A percentile compares a stretch with the other conserved stretches of the same genome.
phyloP scores from a whole-genome alignment of 352 stramenopile genomes.

The Globisporangium cylindrosporum region DNA sequence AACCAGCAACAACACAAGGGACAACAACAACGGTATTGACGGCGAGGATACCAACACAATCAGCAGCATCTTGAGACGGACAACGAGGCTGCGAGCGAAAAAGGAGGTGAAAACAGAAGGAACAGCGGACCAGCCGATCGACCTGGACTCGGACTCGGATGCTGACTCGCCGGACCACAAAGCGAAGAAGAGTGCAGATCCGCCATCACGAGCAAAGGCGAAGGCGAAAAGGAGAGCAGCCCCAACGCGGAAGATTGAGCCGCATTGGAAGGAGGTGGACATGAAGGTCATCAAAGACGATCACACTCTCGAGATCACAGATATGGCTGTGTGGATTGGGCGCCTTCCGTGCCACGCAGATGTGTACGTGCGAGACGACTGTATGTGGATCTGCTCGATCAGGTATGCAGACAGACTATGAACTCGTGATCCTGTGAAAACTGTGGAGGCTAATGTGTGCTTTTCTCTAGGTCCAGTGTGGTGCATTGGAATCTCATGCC shows the following conservation, averaged over 20 bases:
- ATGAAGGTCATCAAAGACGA: conserved; percentile 22
- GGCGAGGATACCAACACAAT: neutral
- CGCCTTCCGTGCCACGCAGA: conserved; percentile 34
- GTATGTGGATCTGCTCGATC: conserved; percentile 39
- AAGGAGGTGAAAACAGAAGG: conserved; percentile 10
- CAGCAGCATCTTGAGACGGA: conserved; percentile 8
- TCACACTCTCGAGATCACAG: conserved; percentile 17
- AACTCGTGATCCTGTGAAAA: neutral
- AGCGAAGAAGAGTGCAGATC: neutral
- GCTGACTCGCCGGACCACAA: conserved; percentile 19
- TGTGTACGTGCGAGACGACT: conserved; percentile 33
- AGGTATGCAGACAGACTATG: conserved; percentile 11
- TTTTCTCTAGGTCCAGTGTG: conserved; percentile 6
- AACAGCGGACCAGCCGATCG: conserved; percentile 44
- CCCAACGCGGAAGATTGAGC: neutral
- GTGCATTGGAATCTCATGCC: conserved; percentile 14
- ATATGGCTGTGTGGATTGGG: conserved; percentile 43
- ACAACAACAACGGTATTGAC: neutral
- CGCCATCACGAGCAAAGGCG: conserved; percentile 1
- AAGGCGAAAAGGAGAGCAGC: conserved; percentile 2
- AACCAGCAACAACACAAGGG: neutral
- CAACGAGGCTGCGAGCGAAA: neutral
- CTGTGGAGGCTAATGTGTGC: neutral
- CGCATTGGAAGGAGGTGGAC: conserved; percentile 24
- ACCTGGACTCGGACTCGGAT: conserved; percentile 48